Percentiles rank a stretch among this genome's conserved stretches.
These are phyloP conservation scores for Neofusicoccum sp. DNA, from an alignment of 2,329 filamentous ascomycete species.

Conservation along the genomic window DNA sequence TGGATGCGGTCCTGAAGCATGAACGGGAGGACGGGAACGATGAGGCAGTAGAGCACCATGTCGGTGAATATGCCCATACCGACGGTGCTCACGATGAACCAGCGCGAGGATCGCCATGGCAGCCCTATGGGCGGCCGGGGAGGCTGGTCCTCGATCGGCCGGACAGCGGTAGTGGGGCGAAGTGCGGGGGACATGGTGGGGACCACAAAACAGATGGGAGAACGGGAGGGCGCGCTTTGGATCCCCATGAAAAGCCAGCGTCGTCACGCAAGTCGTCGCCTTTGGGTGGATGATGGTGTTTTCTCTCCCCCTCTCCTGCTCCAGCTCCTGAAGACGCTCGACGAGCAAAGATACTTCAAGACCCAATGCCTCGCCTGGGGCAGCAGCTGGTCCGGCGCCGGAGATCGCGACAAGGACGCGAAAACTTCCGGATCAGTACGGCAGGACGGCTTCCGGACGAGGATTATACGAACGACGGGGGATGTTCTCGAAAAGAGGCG, in stretches of 20 bases:
- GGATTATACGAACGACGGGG: background rate
- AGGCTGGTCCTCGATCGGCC: background rate
- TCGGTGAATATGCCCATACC: constrained; percentile 57
- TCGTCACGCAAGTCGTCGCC: background rate
- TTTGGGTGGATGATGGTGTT: background rate
- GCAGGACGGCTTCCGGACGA: background rate
- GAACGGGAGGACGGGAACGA: constrained; percentile 59
- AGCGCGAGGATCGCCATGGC: constrained; percentile 56
- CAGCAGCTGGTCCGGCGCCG: constrained; percentile 7
- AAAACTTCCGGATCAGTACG: background rate
- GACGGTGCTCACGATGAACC: constrained; percentile 60
- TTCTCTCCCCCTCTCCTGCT: background rate
- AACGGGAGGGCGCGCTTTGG: constrained; percentile 10
- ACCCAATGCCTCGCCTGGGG: constrained; percentile 12
- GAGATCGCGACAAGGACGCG: background rate
- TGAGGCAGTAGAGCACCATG: constrained; percentile 59
- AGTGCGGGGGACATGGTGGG: constrained; percentile 15
- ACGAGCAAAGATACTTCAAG: constrained; percentile 7
- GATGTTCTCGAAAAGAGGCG: background rate
- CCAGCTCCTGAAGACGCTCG: background rate
- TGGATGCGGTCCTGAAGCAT: constrained; percentile 53
- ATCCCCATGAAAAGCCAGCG: constrained; percentile 12
- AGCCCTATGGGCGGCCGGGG: constrained; percentile 31
- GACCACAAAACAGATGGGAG: constrained; percentile 11
- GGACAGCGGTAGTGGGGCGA: constrained; percentile 4